Conservation (phyloP, 495 filamentous ascomycete species). For the Tuber borchii region DNA sequence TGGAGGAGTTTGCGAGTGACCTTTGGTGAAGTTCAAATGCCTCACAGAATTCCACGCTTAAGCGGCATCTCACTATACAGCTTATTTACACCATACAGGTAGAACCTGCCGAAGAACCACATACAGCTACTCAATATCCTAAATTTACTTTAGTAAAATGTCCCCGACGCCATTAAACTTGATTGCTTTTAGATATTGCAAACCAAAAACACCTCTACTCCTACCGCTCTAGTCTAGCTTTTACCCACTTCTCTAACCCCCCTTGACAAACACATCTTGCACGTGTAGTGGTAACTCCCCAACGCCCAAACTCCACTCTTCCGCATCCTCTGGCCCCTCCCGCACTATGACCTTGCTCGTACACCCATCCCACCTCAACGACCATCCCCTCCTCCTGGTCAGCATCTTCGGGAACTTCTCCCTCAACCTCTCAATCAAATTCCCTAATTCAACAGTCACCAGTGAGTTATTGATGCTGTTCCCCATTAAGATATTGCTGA, state of each 20-base stretch:
- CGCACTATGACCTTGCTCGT: constrained; percentile 61
- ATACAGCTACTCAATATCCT: background rate
- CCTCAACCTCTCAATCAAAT: constrained; percentile 62
- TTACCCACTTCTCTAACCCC: constrained; percentile 82
- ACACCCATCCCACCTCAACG: constrained; percentile 73
- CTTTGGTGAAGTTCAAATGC: background rate
- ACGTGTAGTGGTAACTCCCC: constrained; percentile 81
- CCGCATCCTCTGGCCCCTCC: constrained; percentile 56
- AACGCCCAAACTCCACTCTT: constrained; percentile 70
- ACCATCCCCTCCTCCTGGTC: constrained; percentile 86
- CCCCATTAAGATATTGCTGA: constrained; percentile 80
- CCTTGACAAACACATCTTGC: constrained; percentile 80
- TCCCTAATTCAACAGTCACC: constrained; percentile 74
- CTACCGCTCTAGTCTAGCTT: constrained; percentile 50
- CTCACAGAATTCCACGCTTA: background rate
- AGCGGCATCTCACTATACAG: background rate
- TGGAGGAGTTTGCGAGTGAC: background rate
- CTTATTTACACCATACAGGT: background rate
- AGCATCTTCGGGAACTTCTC: constrained; percentile 60
- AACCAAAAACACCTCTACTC: constrained; percentile 9
- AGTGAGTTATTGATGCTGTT: constrained; percentile 93
- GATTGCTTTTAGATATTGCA: background rate
- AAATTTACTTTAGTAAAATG: background rate
- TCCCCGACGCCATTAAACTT: background rate
- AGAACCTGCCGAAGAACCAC: background rate